These are phyloP conservation scores for Spathaspora arborariae DNA, from an alignment of 805 yeast species.

Conservation along the genomic window DNA sequence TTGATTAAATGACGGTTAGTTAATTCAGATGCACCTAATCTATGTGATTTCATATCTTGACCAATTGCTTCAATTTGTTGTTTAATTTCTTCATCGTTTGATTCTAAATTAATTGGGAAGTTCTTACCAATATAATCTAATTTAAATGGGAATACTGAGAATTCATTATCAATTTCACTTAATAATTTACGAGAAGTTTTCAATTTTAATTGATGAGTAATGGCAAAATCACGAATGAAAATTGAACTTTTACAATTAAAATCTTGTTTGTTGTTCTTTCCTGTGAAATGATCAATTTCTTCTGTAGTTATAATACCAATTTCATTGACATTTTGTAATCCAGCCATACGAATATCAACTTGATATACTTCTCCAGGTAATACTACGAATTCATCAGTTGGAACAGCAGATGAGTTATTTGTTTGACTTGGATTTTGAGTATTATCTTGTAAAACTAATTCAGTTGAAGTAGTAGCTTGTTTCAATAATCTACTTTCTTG, in stretches of 20 bases:
- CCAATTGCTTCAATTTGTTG: constrained; percentile 44
- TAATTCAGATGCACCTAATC: constrained; percentile 78
- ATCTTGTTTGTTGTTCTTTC: constrained; percentile 53
- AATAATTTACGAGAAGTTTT: constrained; percentile 70
- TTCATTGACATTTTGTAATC: constrained; percentile 49
- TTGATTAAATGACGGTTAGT: constrained; percentile 75
- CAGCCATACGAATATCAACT: constrained; percentile 78
- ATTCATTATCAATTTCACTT: constrained; percentile 62
- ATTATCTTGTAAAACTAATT: constrained; percentile 10
- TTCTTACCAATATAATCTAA: constrained; percentile 62
- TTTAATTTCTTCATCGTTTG: constrained; percentile 19
- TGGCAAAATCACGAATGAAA: constrained; percentile 83
- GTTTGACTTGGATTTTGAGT: constrained; percentile 8
- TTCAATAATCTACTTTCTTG: constrained; percentile 60
- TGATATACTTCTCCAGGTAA: constrained; percentile 81
- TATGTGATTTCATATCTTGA: constrained; percentile 55
- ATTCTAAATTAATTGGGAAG: constrained; percentile 52
- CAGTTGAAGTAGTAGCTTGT: constrained; percentile 23
- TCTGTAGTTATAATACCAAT: constrained; percentile 69
- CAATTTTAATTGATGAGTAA: constrained; percentile 70
- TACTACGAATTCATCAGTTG: constrained; percentile 69
- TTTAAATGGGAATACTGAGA: constrained; percentile 91
- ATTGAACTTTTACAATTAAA: constrained; percentile 65
- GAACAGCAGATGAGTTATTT: constrained; percentile 52
- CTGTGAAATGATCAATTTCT: constrained; percentile 59